Percentiles rank a stretch among this genome's conserved stretches.
Conservation (phyloP, 1,139 yeast species). For the Geotrichum aggregatum region DNA sequence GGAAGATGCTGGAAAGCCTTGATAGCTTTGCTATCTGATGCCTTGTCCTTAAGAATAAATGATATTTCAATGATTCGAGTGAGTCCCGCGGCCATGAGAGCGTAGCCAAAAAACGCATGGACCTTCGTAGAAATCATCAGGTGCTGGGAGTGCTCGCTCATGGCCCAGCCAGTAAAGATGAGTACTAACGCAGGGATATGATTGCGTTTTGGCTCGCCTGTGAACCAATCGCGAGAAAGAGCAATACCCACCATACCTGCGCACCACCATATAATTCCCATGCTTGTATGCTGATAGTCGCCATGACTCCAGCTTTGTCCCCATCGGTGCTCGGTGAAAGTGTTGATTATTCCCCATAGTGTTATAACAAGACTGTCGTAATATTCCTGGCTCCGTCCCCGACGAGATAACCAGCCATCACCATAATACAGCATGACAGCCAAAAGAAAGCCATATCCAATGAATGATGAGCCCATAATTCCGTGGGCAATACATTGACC, state of each 20-base stretch:
- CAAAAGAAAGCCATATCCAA: slow-evolving; percentile 72
- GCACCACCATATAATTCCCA: slow-evolving; percentile 96
- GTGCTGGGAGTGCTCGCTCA: slow-evolving; percentile 83
- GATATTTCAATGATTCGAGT: slow-evolving; percentile 72
- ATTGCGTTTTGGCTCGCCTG: slow-evolving; percentile 47
- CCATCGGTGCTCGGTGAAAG: slow-evolving; percentile 96
- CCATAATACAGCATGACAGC: slow-evolving; percentile 58
- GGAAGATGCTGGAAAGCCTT: slow-evolving; percentile 77
- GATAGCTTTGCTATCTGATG: slow-evolving; percentile 45
- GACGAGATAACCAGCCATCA: slow-evolving; percentile 39
- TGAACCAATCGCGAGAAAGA: slow-evolving; percentile 43
- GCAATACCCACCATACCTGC: slow-evolving; percentile 84
- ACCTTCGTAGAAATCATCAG: slow-evolving; percentile 75
- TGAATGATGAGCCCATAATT: slow-evolving; percentile 88
- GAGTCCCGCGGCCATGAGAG: slow-evolving; percentile 72
- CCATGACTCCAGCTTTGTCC: slow-evolving; percentile 90
- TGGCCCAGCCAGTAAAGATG: slow-evolving; percentile 87
- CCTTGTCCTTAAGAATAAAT: slow-evolving; percentile 54
- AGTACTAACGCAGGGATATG: slow-evolving; percentile 77
- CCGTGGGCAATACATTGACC: slow-evolving; percentile 98
- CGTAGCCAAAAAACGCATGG: slow-evolving; percentile 82
- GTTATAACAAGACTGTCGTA: slow-evolving; percentile 78
- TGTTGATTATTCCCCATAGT: slow-evolving; percentile 86
- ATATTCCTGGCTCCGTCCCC: slow-evolving; percentile 69
- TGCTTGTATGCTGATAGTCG: slow-evolving; percentile 80